Evolutionary conservation across 1,139 yeast genomes (phyloP), one percentile per base, ranked within the genome.

Genomic region (Suhomyces atakaporum): DNA sequence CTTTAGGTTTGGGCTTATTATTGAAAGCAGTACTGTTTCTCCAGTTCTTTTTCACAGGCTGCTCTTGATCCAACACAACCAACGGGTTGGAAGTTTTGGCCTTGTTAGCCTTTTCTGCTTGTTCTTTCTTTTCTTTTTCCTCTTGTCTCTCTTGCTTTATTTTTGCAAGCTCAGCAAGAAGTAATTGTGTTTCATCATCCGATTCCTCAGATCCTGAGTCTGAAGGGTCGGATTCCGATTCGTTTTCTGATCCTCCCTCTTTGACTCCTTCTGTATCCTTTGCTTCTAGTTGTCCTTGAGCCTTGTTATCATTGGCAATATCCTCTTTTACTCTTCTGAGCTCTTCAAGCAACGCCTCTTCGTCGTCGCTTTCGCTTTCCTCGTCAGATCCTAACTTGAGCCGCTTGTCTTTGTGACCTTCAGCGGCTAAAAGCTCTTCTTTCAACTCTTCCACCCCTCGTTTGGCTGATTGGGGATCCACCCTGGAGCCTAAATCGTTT

Each of bases 151-250:
- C 79, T 25, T 57, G 54, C 47, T 69, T 68, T 43, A 81, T 69
- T 45, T 73, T 73, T 25, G 70, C 75, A 16, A 84, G 62, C 50
- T 84, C 90, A 27, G 65, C 62, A 49, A 74, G 51, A 11, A 79
- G 60, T 12, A 61, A 63, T 53, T 62, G 71, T 3, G 63, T 55
- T 25, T 62, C 70, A 18, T 50, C 54, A 3, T 60, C 70, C 0
- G 52, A 52, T 3, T 54, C 63, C 3, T 19, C 31, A 13, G n/a
- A n/a, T n/a, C n/a, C n/a, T n/a, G n/a, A n/a, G n/a, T n/a, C n/a
- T n/a, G n/a, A n/a, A n/a, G n/a, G n/a, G n/a, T n/a, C n/a, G n/a
- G 7, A 11, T 24, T 5, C 29, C n/a, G 7, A 13, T 5, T 26
- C 38, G 4, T 39, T 39, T 13, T 34, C 46, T 16, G 29, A 11